phyloP scores from a whole-genome alignment of 2,329 filamentous ascomycete genomes.

The Hawksworthiomyces lignivorus region DNA sequence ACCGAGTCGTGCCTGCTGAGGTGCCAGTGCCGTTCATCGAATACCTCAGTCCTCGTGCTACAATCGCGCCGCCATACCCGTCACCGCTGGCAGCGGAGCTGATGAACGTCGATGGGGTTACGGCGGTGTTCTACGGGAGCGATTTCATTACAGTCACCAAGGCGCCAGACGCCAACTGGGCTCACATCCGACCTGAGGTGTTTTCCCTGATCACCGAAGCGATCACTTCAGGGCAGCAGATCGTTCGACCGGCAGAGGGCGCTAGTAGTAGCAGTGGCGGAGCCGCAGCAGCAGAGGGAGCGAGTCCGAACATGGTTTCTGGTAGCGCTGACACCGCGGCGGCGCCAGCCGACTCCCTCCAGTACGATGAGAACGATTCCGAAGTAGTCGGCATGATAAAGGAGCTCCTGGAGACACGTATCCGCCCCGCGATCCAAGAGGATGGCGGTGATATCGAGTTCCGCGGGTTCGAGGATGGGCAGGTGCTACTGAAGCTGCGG shows the following conservation, averaged over 20 bases:
- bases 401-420: constrained; percentile 89
- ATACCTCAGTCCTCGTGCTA: constrained; percentile 82
- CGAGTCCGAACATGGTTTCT: constrained; percentile 13
- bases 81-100: constrained; percentile 86
- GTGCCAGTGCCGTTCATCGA: constrained; percentile 76
- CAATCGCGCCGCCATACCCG: constrained; percentile 79
- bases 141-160: constrained; percentile 99
- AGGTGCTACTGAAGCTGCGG: constrained; percentile 78
- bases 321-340: constrained; percentile 28
- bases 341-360: constrained; percentile 58
- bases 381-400: constrained; percentile 99
- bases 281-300: neutral
- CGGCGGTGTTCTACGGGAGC: constrained; percentile 83
- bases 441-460: constrained; percentile 98
- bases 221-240: constrained; percentile 71
- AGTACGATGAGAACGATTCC: constrained; percentile 82
- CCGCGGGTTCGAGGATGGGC: constrained; percentile 77
- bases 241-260: constrained; percentile 60
- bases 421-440: constrained; percentile 92
- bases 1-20: constrained; percentile 68
- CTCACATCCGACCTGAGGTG: constrained; percentile 88
- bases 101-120: constrained; percentile 91
- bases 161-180: constrained; percentile 80
- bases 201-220: constrained; percentile 93
- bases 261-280: constrained; percentile 43